These are phyloP conservation scores for Cunninghamia lanceolata DNA, from an alignment of 75 land plant species.

Conservation along the genomic window DNA sequence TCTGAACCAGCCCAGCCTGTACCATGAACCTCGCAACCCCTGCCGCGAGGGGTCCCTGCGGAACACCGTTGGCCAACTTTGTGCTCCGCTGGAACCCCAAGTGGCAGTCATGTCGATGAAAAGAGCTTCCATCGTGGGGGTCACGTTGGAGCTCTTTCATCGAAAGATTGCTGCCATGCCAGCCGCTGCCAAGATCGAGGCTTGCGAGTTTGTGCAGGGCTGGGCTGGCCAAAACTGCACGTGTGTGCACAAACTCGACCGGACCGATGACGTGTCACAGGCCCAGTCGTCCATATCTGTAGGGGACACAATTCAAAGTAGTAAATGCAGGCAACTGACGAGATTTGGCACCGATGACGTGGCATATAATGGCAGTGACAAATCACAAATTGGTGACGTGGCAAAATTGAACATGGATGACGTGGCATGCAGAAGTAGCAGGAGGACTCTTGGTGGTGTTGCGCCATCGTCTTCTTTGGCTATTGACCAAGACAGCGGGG, in stretches of 20 bases:
- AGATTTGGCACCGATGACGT: neutral
- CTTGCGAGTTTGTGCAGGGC: constrained; percentile 31
- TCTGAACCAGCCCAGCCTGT: constrained; percentile 78
- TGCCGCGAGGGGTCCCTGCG: constrained; percentile 17
- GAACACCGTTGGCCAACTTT: constrained; percentile 29
- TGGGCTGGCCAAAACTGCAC: constrained; percentile 10
- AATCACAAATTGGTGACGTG: neutral
- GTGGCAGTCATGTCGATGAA: constrained; percentile 47
- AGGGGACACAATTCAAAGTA: neutral
- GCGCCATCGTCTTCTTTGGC: neutral
- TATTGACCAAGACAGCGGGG: neutral
- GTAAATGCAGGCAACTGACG: neutral
- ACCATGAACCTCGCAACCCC: constrained; percentile 62
- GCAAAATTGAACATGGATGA: neutral
- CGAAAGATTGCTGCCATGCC: constrained; percentile 42
- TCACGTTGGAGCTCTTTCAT: constrained; percentile 40
- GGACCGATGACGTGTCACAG: neutral
- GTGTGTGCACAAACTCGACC: constrained; percentile 4
- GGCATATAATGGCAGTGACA: neutral
- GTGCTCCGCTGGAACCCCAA: constrained; percentile 45
- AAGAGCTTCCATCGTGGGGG: constrained; percentile 44
- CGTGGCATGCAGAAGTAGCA: neutral
- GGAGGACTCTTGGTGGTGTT: neutral
- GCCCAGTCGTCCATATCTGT: neutral
- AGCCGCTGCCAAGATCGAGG: constrained; percentile 37